Conservation (phyloP, 2,329 filamentous ascomycete species). For the Penicillium capsulatum region DNA sequence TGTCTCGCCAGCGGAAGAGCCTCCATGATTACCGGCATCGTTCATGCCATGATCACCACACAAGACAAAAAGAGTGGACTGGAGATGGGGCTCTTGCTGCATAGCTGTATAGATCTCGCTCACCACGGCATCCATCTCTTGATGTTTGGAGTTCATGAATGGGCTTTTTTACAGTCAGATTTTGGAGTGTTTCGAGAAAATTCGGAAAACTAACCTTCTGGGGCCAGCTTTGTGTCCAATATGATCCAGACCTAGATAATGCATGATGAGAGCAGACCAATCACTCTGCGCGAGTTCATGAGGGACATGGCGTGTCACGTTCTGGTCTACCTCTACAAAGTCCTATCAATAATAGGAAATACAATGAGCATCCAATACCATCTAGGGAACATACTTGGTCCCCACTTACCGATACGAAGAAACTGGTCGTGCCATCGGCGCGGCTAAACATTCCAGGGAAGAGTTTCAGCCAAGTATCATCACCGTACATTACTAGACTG, state of each 20-base stretch:
- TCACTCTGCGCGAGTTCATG: constrained; percentile 70
- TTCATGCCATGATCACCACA: constrained; percentile 99
- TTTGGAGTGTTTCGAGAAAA: background rate
- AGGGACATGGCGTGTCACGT: constrained; percentile 86
- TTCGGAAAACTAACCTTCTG: too few relatives aligned
- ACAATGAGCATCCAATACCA: too few relatives aligned
- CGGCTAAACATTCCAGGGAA: constrained; percentile 86
- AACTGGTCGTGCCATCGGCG: constrained; percentile 89
- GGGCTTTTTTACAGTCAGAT: constrained; percentile 51
- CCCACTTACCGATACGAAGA: constrained; percentile 94
- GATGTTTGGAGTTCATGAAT: constrained; percentile 89
- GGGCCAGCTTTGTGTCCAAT: constrained; percentile 97
- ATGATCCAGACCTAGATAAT: constrained; percentile 93
- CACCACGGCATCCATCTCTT: constrained; percentile 87
- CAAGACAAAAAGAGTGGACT: constrained; percentile 75
- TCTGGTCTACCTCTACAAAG: constrained; percentile 95
- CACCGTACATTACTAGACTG: constrained; percentile 89
- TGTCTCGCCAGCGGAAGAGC: constrained; percentile 88
- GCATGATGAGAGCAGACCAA: constrained; percentile 90
- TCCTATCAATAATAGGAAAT: constrained; percentile 54
- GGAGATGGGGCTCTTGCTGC: constrained; percentile 63
- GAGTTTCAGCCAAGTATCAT: constrained; percentile 97
- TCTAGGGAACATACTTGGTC: too few relatives aligned
- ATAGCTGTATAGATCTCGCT: constrained; percentile 72
- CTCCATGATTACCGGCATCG: constrained; percentile 93